phyloP scores from a whole-genome alignment of 495 filamentous ascomycete species.

The Cercophora samala region DNA sequence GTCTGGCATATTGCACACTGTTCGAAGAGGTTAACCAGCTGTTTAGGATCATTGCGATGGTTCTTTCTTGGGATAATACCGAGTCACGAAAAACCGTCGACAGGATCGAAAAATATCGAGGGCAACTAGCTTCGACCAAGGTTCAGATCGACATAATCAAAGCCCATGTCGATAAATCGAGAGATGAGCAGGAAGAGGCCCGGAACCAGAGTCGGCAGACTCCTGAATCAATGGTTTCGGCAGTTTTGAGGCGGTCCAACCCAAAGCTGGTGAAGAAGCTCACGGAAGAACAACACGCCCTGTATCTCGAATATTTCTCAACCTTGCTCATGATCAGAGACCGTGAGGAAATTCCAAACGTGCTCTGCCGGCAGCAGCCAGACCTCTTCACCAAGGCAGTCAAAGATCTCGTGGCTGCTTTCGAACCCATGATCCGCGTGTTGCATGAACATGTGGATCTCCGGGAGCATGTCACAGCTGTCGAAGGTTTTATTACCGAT shows the following conservation, averaged over 20 bases:
- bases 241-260: constrained; percentile 43
- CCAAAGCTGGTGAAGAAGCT: constrained; percentile 33
- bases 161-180: constrained; percentile 42
- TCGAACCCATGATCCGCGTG: constrained; percentile 62
- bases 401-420: constrained; percentile 53
- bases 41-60: constrained; percentile 58
- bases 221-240: constrained; percentile 47
- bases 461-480: constrained; percentile 53
- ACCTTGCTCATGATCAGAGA: constrained; percentile 58
- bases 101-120: constrained; percentile 51
- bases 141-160: constrained; percentile 49
- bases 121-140: constrained; percentile 40
- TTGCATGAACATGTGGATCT: constrained; percentile 64
- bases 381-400: constrained; percentile 59
- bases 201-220: constrained; percentile 39
- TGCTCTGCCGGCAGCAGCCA: constrained; percentile 55
- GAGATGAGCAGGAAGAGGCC: constrained; percentile 47
- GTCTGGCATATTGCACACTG: too few species aligned
- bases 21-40: too few species aligned
- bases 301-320: constrained; percentile 57
- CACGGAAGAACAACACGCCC: constrained; percentile 49
- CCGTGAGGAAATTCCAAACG: constrained; percentile 55
- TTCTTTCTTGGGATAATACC: constrained; percentile 57
- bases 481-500: constrained; percentile 57
- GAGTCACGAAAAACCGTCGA: constrained; percentile 55